Evolutionary conservation across 1,284 basidiomycete species (phyloP).

Genomic region (Sanguinoderma infundibulare): DNA sequence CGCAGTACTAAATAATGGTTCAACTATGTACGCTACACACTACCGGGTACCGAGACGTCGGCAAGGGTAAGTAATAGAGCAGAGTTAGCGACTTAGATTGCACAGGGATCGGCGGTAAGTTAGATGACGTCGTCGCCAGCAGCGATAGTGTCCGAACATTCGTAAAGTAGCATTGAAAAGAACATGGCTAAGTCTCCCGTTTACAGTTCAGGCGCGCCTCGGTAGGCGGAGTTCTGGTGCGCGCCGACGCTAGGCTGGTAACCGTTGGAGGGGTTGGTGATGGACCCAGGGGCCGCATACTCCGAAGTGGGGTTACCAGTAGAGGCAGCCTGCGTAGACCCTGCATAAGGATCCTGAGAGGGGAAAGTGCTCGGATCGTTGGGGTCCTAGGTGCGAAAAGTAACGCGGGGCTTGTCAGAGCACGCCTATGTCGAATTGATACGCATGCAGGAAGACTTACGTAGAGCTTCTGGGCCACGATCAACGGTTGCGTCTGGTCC

Average conservation of each 20-base stretch:
- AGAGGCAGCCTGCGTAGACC: slow-evolving; percentile 8
- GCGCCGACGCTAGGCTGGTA: not conserved
- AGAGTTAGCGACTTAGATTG: not conserved
- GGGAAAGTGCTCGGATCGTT: slow-evolving; percentile 25
- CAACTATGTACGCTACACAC: not conserved
- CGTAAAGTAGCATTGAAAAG: not conserved
- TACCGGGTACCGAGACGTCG: not conserved
- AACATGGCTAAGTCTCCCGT: not conserved
- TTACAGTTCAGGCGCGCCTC: slow-evolving; percentile 18
- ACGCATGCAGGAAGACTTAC: slow-evolving; percentile 2
- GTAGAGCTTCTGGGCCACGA: slow-evolving; percentile 10
- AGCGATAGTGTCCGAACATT: not conserved
- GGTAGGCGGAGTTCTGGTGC: slow-evolving; percentile 8
- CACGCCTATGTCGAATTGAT: no score
- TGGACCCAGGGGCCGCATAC: not conserved
- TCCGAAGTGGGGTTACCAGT: slow-evolving; percentile 4
- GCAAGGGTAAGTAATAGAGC: not conserved
- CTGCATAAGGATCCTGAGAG: not conserved
- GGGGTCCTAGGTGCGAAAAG: slow-evolving; percentile 12
- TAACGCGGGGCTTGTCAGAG: not conserved
- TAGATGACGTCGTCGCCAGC: not conserved
- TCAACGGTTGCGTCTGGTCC: slow-evolving; percentile 1
- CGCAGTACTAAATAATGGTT: not conserved
- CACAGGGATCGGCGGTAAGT: not conserved
- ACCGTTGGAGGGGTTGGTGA: not conserved